A percentile compares a stretch with the other conserved stretches of the same genome.
Conservation (phyloP, 495 filamentous ascomycete genomes). For the Haplographium delicatum region DNA sequence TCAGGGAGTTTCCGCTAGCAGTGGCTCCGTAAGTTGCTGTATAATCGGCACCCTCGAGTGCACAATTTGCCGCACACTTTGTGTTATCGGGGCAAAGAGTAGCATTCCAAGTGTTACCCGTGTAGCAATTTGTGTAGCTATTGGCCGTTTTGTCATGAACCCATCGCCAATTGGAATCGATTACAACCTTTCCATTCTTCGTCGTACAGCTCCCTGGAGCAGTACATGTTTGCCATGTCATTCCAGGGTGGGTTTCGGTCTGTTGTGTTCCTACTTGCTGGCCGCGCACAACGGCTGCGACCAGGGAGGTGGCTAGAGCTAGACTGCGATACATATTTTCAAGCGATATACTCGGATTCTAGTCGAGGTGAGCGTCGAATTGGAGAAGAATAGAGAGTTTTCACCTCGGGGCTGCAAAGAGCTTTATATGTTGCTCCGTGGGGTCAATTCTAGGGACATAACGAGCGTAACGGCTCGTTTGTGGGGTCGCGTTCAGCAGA, state of each 20-base stretch:
- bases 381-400: not conserved
- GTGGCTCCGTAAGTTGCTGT: conserved; percentile 49
- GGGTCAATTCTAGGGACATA: not conserved
- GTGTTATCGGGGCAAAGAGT: conserved; percentile 46
- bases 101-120: conserved; percentile 51
- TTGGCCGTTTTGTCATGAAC: conserved; percentile 36
- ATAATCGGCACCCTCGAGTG: conserved; percentile 57
- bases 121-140: conserved; percentile 59
- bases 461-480: not conserved
- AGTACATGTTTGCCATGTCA: conserved; percentile 54
- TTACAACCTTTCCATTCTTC: conserved; percentile 46
- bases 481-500: not conserved
- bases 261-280: conserved; percentile 55
- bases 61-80: conserved; percentile 52
- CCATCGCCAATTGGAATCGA: conserved; percentile 65
- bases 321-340: not conserved
- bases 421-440: not conserved
- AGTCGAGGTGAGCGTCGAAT: not conserved
- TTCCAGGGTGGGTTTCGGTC: conserved; percentile 52
- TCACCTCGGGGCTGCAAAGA: not conserved
- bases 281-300: not conserved
- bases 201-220: conserved; percentile 45
- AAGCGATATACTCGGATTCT: not conserved
- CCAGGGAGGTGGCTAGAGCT: not conserved
- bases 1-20: conserved; percentile 45